Conservation (phyloP, 202 grass and related monocot species). For the Bolboschoenoplectus hybrid region DNA sequence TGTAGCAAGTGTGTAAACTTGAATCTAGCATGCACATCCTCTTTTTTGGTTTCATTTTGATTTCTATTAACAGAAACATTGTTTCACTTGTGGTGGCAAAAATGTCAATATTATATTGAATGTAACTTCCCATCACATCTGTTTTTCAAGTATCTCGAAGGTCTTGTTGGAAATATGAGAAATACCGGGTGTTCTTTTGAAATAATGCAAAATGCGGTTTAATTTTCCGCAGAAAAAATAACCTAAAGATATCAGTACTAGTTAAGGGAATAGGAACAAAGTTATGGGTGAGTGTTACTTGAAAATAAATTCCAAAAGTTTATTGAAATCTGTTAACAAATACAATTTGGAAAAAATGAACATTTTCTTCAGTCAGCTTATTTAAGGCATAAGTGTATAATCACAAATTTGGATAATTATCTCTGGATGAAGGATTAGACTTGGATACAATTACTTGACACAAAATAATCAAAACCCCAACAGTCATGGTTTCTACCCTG, state of each 20-base stretch:
- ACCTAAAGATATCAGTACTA: neutral
- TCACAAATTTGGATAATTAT: slow-evolving; percentile 13
- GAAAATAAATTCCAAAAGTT: neutral
- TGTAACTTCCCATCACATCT: neutral
- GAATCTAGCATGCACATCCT: neutral
- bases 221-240: neutral
- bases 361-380: neutral
- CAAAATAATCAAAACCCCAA: neutral
- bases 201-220: neutral
- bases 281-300: neutral
- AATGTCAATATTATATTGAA: neutral
- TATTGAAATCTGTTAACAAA: neutral
- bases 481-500: neutral
- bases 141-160: neutral
- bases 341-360: neutral
- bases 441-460: neutral
- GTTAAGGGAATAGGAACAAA: neutral
- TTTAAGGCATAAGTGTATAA: neutral
- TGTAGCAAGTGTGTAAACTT: neutral
- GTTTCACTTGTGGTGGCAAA: neutral
- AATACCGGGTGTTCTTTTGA: slow-evolving; percentile 4
- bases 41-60: neutral
- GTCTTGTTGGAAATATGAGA: neutral
- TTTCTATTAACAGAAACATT: neutral
- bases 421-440: neutral